Evolutionary conservation across 805 yeast genomes (phyloP).

Genomic region (Scheffersomyces coipomensis): DNA sequence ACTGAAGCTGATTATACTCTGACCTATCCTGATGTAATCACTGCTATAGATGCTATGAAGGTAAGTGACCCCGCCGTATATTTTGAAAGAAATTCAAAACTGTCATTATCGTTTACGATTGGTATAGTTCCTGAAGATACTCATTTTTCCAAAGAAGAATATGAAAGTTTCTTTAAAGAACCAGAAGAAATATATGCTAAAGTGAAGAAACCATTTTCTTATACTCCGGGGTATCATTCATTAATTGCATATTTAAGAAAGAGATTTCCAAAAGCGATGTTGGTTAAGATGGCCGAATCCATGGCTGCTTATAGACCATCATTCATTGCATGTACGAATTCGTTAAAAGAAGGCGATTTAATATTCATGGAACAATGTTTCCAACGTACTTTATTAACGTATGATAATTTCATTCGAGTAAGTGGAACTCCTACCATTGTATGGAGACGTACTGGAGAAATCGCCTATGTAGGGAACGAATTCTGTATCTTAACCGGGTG

Average conservation of each 20-base stretch:
- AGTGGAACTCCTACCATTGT: slow-evolving; percentile 94
- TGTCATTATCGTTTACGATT: slow-evolving; percentile 47
- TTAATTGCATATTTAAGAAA: slow-evolving; percentile 69
- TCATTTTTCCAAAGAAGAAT: slow-evolving; percentile 14
- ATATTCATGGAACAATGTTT: slow-evolving; percentile 96
- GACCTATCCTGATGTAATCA: slow-evolving; percentile 61
- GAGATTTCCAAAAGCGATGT: slow-evolving; percentile 66
- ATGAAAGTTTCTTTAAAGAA: slow-evolving; percentile 40
- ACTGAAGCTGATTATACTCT: slow-evolving; percentile 36
- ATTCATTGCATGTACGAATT: slow-evolving; percentile 87
- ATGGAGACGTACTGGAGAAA: slow-evolving; percentile 95
- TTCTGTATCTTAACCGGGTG: slow-evolving; percentile 91
- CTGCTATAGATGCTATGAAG: slow-evolving; percentile 39
- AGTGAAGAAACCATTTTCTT: slow-evolving; percentile 75
- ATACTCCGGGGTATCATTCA: slow-evolving; percentile 88
- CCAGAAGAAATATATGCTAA: slow-evolving; percentile 79
- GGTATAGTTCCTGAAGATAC: slow-evolving; percentile 42
- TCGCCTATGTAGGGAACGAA: slow-evolving; percentile 93
- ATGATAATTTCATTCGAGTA: slow-evolving; percentile 77
- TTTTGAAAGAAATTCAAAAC: slow-evolving; percentile 35
- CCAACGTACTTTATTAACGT: slow-evolving; percentile 87
- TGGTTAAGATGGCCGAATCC: slow-evolving; percentile 79
- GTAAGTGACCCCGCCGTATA: slow-evolving; percentile 41
- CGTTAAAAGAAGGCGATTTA: slow-evolving; percentile 85
- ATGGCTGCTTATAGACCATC: slow-evolving; percentile 92